phyloP scores from a whole-genome alignment of 177 flowering plant species.

The Tripterygium wilfordii region DNA sequence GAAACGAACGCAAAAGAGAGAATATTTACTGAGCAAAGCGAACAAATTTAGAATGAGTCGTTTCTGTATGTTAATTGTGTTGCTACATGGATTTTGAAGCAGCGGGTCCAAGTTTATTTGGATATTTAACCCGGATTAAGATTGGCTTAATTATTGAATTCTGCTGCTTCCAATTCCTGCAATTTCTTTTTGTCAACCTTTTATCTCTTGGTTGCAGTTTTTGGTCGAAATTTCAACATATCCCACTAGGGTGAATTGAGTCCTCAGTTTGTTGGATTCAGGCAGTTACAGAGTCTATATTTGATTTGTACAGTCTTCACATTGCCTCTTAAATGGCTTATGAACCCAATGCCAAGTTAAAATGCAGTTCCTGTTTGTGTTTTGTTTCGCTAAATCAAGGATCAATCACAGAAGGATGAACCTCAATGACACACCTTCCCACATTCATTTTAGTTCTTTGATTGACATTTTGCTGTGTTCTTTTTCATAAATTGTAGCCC shows the following conservation, averaged over 20 bases:
- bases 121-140: slow-evolving; percentile 4
- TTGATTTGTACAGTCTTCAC: neutral
- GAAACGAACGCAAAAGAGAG: slow-evolving; percentile 6
- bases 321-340: slow-evolving; percentile 4
- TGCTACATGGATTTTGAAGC: slow-evolving; percentile 1
- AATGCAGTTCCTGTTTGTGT: neutral
- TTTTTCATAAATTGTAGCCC: too few species aligned
- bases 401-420: neutral
- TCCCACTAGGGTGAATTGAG: slow-evolving; percentile 5
- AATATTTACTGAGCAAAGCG: neutral
- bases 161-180: too few species aligned
- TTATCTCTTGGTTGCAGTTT: neutral
- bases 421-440: neutral
- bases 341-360: slow-evolving; percentile 5
- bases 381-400: neutral
- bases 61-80: neutral
- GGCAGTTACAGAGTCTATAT: slow-evolving; percentile 1
- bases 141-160: slow-evolving; percentile 8
- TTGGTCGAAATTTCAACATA: neutral
- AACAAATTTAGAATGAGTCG: slow-evolving; percentile 2
- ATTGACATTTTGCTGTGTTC: neutral
- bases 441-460: neutral
- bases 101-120: slow-evolving; percentile 7
- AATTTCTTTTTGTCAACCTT: too few species aligned
- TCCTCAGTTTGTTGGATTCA: slow-evolving; percentile 5